Evolutionary conservation across 2,329 filamentous ascomycete genomes (phyloP), one percentile per base, ranked within the genome.

Genomic region (Leptosphaerulina australis): DNA sequence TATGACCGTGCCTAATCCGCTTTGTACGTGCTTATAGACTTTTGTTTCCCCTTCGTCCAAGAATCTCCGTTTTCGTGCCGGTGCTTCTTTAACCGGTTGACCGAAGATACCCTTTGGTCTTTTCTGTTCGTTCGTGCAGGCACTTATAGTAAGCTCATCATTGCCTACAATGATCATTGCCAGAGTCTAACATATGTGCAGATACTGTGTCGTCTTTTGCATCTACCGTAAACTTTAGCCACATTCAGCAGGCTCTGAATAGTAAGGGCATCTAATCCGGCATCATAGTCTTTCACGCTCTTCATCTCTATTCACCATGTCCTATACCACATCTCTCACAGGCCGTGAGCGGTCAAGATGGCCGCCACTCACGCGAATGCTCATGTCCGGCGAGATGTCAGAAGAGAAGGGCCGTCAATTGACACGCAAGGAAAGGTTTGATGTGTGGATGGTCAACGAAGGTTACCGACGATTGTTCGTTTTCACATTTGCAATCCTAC

Each of bases 381-480:
- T 94, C 69, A 82, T 92, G 70, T 91, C 89, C 47, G 88, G 89
- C 39, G 88, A 91, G 76, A 88, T 92, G 83, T 90, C 85, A 45
- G 85, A 86, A 64, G 87, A 91, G 69, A 82, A 79, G 65, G 85
- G 88, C 60, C 85, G 85, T 68, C 81, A 86, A 48, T 76, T 93
- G 62, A 84, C 83, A 18, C 73, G 83, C 56, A 82, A 83, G 66
- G 88, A 93, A 71, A 88, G 83, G 69, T 88, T 93, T 67, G 87
- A 92, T 72, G 80, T 86, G 59, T 94, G 90, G 90, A 92, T 94
- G 89, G 87, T 93, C 55, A 93, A 93, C 70, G 90, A 93, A 70
- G 90, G 90, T 53, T 91, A 91, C 71, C 82, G 88, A 69, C 81
- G 88, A 83, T 81, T 93, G 84, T 91, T 91, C 65, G 88, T 93